Conservation (phyloP, 148 eudicot genomes). For the Nyssa sinensis region DNA sequence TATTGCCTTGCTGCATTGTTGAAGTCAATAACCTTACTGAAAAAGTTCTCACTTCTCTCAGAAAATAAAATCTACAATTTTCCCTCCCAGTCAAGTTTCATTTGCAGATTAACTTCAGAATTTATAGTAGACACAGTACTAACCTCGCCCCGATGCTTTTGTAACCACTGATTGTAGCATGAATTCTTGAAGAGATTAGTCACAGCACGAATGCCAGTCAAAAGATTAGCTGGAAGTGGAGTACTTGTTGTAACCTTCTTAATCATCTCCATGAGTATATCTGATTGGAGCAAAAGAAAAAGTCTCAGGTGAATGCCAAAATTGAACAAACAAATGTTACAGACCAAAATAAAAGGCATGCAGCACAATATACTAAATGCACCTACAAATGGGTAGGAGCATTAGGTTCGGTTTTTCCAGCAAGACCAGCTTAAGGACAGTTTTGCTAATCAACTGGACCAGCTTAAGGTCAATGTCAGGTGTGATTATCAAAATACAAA, state of each 20-base stretch:
- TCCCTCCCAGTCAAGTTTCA: neutral
- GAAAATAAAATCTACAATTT: too few relatives aligned
- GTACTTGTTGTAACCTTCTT: slow-evolving; percentile 63
- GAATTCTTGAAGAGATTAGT: slow-evolving; percentile 72
- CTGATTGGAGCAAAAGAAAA: slow-evolving; percentile 35
- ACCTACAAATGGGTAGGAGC: neutral
- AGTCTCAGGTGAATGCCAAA: neutral
- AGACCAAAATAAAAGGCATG: neutral
- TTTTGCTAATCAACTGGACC: neutral
- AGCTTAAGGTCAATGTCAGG: neutral
- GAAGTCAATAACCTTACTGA: neutral
- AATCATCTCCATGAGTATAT: slow-evolving; percentile 55
- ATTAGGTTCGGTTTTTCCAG: neutral
- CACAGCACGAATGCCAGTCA: slow-evolving; percentile 76
- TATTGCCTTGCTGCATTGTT: neutral
- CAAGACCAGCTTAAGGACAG: neutral
- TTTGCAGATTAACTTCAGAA: neutral
- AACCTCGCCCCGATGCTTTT: slow-evolving; percentile 74
- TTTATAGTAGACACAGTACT: slow-evolving; percentile 1
- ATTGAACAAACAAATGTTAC: neutral
- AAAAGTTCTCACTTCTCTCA: neutral
- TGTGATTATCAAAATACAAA: neutral
- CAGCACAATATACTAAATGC: too few relatives aligned
- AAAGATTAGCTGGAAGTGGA: slow-evolving; percentile 62
- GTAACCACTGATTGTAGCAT: slow-evolving; percentile 72